Evolutionary conservation across 1,284 basidiomycete species (phyloP), one percentile per base, ranked within the genome.

Genomic region (Puccinia triticina): DNA sequence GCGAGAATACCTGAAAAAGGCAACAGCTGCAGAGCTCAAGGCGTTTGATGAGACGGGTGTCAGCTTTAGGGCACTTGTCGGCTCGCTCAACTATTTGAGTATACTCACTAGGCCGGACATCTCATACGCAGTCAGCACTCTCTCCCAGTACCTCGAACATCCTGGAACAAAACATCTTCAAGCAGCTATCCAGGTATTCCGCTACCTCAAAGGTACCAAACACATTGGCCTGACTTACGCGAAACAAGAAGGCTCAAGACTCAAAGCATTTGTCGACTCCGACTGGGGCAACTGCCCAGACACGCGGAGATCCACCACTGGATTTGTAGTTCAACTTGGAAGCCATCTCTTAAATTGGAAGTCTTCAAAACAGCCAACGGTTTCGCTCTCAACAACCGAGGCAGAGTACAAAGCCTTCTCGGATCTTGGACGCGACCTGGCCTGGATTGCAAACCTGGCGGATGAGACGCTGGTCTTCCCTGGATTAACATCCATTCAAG

Each of bases 101-200:
- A 18, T 21, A 21, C 29, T 34, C 5, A 76, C 74, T 16, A 8
- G 74, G 40, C 74, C 74, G 2, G 55, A 76, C 29, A 53, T 76
- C 29, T 76, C 55, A 4, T 32, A 57, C 53, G 53, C 74, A 21
- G 74, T 76, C 21, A 61, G 74, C 57, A 12, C 18, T 18, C 74
- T 76, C 26, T 76, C 74, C 18, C 74, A 76, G 61, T 55, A 76
- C 40, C 74, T 76, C 5, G 32, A 76, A 14, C 14, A 34, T 3
- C 74, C 74, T 32, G 74, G 53, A 18, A 59, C 34, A 1, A 2
- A 59, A 37, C 74, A 76, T 32, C 61, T 53, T 18, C 8, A 16
- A 16, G 74, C 53, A 7, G 29, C 57, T 40, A 5, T 21, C 5
- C 74, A 76, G 32, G 74, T 59, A 4, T 57, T 76, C 8, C 16